Evolutionary conservation across 2,329 filamentous ascomycete species (phyloP).

Genomic region (Lecanosticta acicola): DNA sequence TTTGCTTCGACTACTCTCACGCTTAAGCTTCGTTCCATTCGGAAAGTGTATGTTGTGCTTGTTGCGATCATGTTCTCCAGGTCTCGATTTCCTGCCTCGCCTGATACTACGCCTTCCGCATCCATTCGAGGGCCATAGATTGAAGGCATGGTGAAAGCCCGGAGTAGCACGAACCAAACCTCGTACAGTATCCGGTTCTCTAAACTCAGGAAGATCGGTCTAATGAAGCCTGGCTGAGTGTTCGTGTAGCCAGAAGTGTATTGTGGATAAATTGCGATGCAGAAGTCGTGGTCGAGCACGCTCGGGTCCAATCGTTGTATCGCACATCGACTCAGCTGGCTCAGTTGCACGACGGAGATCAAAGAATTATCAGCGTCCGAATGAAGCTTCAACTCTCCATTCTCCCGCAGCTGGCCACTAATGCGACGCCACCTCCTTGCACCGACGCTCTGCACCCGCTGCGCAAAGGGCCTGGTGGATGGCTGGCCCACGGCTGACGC

Average conservation of each 20-base stretch:
- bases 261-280: conserved; percentile 90
- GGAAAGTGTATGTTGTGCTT: conserved; percentile 55
- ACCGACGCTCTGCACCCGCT: conserved; percentile 52
- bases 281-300: conserved; percentile 87
- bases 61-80: conserved; percentile 26
- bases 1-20: conserved; percentile 59
- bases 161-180: conserved; percentile 89
- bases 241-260: conserved; percentile 72
- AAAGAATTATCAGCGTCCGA: conserved; percentile 77
- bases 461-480: conserved; percentile 41
- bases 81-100: conserved; percentile 14
- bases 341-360: conserved; percentile 77
- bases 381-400: conserved; percentile 87
- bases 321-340: conserved; percentile 80
- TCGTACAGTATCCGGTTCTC: conserved; percentile 89
- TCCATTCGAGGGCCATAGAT: conserved; percentile 61
- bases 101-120: conserved; percentile 18
- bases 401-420: conserved; percentile 89
- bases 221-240: conserved; percentile 60
- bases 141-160: conserved; percentile 87
- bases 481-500: conserved; percentile 16
- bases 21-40: conserved; percentile 57
- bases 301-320: conserved; percentile 86
- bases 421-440: conserved; percentile 75
- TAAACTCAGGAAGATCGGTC: conserved; percentile 83